Base-by-base conservation (phyloP, 2,329 filamentous ascomycete genomes). In the Monosporascus ibericus region DNA sequence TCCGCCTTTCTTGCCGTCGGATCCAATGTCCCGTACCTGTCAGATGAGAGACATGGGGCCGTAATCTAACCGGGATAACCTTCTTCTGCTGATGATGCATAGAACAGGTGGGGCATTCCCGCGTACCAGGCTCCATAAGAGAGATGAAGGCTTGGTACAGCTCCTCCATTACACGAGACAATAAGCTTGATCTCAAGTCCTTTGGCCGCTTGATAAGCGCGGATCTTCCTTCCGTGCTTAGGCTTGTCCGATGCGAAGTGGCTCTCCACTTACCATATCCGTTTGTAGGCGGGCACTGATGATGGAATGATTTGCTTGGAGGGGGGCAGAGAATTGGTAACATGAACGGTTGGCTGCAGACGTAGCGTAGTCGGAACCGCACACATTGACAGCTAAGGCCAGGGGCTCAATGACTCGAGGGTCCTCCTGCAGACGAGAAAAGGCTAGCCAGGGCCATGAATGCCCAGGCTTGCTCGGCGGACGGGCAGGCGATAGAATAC, bases 351-450 rank as follows among this genome's bases (percentile, higher is more conserved):
- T 64, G 58, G 60, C 65, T 64, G 70, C 72, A 73, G 67, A 60
- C 58, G 62, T 62, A 65, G 65, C 60, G 65, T 65, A 58, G 56
- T 63, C 63, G 64, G 63, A 63, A 63, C 61, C 64, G 59, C 62
- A 60, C 61, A 61, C 60, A 53, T 59, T 63, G 57, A 55, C 50
- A 63, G 63, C 61, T 58, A 62, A 60, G 56, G 53, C 59, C 62
- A 64, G 61, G 67, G 63, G 61, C 48, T 54, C 51, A 55, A 59
- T 64, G 71, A 73, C 71, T 74, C 72, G 72, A 74, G 68, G 57
- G 54, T 63, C 61, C 48, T 58, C 57, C 54, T 61, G 59, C 54
- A 53, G 56, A 54, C 52, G 57, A 46, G n/a, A 38, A 51, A 42
- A 18, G 36, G 42, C 11, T 44, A 47, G 22, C 27, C 37, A 47